Base-by-base conservation (phyloP, 139 green algal species). In the Chlamydomonas asymmetrica region DNA sequence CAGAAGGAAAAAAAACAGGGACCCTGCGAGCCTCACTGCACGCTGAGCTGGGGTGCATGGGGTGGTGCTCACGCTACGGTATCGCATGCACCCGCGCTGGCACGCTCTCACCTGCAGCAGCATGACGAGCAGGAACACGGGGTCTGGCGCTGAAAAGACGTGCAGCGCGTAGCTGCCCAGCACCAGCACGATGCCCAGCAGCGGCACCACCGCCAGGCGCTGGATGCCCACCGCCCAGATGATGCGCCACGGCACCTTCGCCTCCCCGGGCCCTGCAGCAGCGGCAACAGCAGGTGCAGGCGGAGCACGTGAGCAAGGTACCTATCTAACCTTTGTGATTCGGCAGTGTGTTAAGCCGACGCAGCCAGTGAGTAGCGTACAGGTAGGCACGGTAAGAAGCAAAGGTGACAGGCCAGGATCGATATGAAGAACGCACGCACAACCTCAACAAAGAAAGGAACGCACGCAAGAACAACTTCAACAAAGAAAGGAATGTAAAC, bases 41-140 rank as follows among this genome's bases (percentile, higher is more conserved):
- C 43, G 10, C 43, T 1, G 34, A 31, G 38, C 22, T 4, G 13
- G 5, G 2, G 1, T 37, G 4, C 37, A 78, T 45, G 49, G 49
- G 49, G 22, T 59, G 20, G 20, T 22, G 20, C 49, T 59, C 20
- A n/a, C 20, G 49, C 49, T 59, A 59, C 49, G 22, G 22, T 22
- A 59, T 59, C 22, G 22, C 22, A 59, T 29, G 50, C 25, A 60
- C 22, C 25, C 50, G 49, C 49, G 20, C 49, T n/a, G 49, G 18
- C 27, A 66, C 59, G 27, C 20, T 20, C 59, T 54, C 63, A 71
- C 63, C 63, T 71, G 65, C 13, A 73, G n/a, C 8, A 73, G 38
- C 65, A 73, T 73, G 65, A 73, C 65, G 10, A 73, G 32, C 29
- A 91, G 45, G 79, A 92, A 93, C 61, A 93, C 70, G 3, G 85